Conservation (phyloP, 78 protist genomes). For the Capsaspora owczarzaki region DNA sequence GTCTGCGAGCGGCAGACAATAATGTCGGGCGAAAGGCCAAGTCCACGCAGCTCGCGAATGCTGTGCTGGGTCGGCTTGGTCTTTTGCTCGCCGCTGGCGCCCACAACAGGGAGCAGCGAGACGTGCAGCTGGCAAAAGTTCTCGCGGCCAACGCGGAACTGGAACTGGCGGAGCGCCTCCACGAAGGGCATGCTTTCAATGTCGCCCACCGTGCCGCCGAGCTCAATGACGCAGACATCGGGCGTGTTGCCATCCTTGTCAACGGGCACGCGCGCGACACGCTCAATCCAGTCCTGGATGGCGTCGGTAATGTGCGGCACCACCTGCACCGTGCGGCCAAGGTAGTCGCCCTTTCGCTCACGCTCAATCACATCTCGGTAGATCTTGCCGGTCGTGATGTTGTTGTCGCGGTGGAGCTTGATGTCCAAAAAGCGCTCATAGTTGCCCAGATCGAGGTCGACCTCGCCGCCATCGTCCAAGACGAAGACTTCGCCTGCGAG, state of each 20-base stretch:
- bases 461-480: constrained; percentile 94
- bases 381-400: constrained; percentile 97
- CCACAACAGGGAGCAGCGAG: constrained; percentile 54
- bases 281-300: constrained; percentile 83
- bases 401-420: constrained; percentile 71
- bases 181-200: constrained; percentile 94
- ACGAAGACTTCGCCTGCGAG: constrained; percentile 52
- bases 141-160: constrained; percentile 68
- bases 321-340: constrained; percentile 97
- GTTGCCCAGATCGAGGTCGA: constrained; percentile 93
- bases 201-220: constrained; percentile 88
- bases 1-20: constrained; percentile 72
- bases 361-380: constrained; percentile 68
- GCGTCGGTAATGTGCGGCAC: constrained; percentile 92
- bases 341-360: constrained; percentile 89
- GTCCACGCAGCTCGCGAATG: constrained; percentile 72
- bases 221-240: constrained; percentile 88
- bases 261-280: constrained; percentile 76
- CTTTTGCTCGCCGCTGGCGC: constrained; percentile 87
- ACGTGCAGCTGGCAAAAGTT: constrained; percentile 62
- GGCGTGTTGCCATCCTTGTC: constrained; percentile 66
- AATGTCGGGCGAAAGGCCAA: constrained; percentile 88
- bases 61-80: constrained; percentile 96
- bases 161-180: constrained; percentile 94
- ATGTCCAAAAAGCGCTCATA: constrained; percentile 91